Conservation (phyloP, 2,329 filamentous ascomycete species). For the Aspergillus cejpii region DNA sequence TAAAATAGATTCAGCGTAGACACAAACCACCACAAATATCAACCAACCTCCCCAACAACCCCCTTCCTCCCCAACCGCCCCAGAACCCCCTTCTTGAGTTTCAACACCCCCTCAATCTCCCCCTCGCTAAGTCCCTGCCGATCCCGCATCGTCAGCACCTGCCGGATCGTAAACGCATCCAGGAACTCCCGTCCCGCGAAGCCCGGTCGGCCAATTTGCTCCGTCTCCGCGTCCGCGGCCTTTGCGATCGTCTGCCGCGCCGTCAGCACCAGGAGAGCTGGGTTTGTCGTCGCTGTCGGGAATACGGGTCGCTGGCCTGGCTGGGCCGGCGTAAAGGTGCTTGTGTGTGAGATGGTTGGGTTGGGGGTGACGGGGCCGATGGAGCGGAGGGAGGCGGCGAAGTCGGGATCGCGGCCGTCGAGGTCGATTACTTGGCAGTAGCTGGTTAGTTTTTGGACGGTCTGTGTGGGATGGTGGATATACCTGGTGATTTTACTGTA, state of each 20-base stretch:
- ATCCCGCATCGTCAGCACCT: conserved; percentile 46
- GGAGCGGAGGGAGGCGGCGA: conserved; percentile 70
- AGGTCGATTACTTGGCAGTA: conserved; percentile 45
- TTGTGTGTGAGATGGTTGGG: conserved; percentile 51
- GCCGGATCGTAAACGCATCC: conserved; percentile 46
- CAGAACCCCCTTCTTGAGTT: conserved; percentile 42
- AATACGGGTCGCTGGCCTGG: conserved; percentile 33
- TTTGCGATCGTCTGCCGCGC: conserved; percentile 47
- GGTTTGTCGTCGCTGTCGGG: conserved; percentile 42
- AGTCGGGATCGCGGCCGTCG: conserved; percentile 57
- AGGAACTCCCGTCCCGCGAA: conserved; percentile 42
- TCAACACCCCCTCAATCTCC: conserved; percentile 43
- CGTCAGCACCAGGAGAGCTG: conserved; percentile 49
- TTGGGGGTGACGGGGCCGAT: conserved; percentile 54
- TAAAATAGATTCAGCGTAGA: conserved; percentile 53
- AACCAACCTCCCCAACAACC: conserved; percentile 23
- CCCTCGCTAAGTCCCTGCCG: conserved; percentile 28
- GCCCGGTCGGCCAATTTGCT: conserved; percentile 40
- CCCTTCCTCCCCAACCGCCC: conserved; percentile 33
- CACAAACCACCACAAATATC: conserved; percentile 16
- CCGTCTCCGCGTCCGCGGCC: conserved; percentile 50
- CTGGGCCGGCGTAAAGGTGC: conserved; percentile 39
- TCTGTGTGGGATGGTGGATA: too few relatives aligned
- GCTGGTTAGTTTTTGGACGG: conserved; percentile 33
- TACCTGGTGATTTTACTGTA: conserved; percentile 6